Evolutionary conservation across 768 basidiomycete species (phyloP), one percentile per base, ranked within the genome.

Genomic region (Phaeotremella fagi): DNA sequence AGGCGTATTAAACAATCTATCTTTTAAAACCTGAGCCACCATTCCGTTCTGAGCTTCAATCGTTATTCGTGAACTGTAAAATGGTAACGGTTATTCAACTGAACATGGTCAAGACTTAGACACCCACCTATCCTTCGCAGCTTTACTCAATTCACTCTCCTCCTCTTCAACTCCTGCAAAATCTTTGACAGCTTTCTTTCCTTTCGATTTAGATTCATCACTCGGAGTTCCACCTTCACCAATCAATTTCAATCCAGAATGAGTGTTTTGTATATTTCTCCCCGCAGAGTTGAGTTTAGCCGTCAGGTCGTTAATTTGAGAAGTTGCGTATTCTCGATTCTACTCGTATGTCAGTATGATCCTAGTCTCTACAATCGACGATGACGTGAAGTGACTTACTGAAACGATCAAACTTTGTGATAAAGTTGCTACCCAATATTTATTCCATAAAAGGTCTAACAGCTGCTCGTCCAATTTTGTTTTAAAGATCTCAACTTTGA

Each of bases 371-470:
- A 45, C 9, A 26, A 37, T 15, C n/a, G n/a, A n/a, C n/a, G n/a
- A n/a, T n/a, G n/a, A n/a, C n/a, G n/a, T n/a, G n/a, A n/a, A n/a
- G n/a, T n/a, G 18, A 66, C 75, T 61, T 52, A 97, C 94, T 20
- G 90, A 90, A 46, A 97, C 86, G 44, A 98, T 74, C 3, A 91
- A 86, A 68, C 89, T 94, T 68, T 90, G 88, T 64, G 88, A 90
- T 33, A 99, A 79, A 2, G 95, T 99, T 65, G 91, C 91, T 23
- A 95, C 90, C 95, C 95, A 99, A 66, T 99, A 99, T 76, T 97
- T 98, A 77, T 99, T 98, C 94, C 94, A 98, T 49, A 99, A 76
- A 69, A 92, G 77, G 20, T 87, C 88, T 37, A 99, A 79, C 2
- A 99, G 77, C 66, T 91, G 84, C 26, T 83, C 85, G 71, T 99